Evolutionary conservation across 2,329 filamentous ascomycete genomes (phyloP), one percentile per base, ranked within the genome.

Genomic region (Emergomyces africanus): DNA sequence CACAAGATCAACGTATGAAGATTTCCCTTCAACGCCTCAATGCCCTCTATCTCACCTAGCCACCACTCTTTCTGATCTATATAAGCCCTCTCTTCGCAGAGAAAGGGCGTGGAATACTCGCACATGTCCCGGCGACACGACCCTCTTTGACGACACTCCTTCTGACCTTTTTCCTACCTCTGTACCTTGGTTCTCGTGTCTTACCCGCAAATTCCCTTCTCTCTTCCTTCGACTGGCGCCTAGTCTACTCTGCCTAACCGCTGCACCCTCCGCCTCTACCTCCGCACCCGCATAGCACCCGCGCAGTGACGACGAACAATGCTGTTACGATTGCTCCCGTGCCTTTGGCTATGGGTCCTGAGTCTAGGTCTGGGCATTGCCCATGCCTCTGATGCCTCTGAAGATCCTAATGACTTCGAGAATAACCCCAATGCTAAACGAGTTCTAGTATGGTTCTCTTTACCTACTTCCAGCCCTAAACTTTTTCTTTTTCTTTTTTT

Each of bases 381-480:
- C 18, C 65, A n/a, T n/a, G n/a, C n/a, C n/a, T n/a, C n/a, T n/a
- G n/a, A 62, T 59, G 60, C 53, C 57, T 57, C n/a, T 20, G 50
- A 61, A 50, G 55, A 62, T 30, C 60, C 62, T 18, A 68, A 67
- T 63, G 72, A 72, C 61, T 74, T 81, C 61, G 79, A 79, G 71
- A 78, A 74, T 60, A 75, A 77, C 63, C 71, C 76, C 60, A 79
- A 83, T 68, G 78, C 86, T 66, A 83, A 83, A 72, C 83, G 81
- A 66, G 86, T 87, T 70, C 80, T 83, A 64, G 84, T 87, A 79
- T 63, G n/a, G 83, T 73, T 63, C 50, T 28, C 33, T 49, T 59
- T 33, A 14, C n/a, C 51, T 44, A 54, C 59, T 56, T 55, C 61
- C 49, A 62, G 62, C 23, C 23, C 39, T 57, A 18, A n/a, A n/a